Evolutionary conservation across 2,329 filamentous ascomycete genomes (phyloP).

Genomic region (Cladorrhinum sp.): DNA sequence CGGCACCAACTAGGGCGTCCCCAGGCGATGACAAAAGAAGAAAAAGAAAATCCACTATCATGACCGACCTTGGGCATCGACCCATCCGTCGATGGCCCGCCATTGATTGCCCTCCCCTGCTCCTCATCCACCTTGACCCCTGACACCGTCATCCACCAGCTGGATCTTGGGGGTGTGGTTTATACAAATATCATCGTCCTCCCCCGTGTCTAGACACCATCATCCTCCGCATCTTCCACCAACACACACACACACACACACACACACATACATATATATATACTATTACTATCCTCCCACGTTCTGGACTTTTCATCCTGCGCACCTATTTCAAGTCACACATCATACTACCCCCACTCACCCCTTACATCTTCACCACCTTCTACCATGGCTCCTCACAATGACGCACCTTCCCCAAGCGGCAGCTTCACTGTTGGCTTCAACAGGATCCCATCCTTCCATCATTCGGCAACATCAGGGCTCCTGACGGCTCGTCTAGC

Average conservation of each 20-base stretch:
- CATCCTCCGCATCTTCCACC: neutral
- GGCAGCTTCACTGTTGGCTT: conserved; percentile 44
- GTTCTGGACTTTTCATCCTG: neutral
- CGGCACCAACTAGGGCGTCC: conserved; percentile 12
- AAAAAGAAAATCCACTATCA: conserved; percentile 21
- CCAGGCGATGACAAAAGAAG: conserved; percentile 13
- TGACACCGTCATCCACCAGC: conserved; percentile 13
- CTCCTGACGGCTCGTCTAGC: conserved; percentile 31
- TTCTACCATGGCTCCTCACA: conserved; percentile 44
- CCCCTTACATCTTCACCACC: neutral
- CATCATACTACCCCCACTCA: conserved; percentile 4
- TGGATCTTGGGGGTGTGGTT: conserved; percentile 8
- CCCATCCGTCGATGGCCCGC: conserved; percentile 12
- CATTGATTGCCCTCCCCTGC: conserved; percentile 19
- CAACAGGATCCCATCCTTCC: conserved; percentile 34
- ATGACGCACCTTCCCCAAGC: conserved; percentile 45
- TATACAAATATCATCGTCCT: conserved; percentile 28
- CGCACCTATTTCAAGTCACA: neutral
- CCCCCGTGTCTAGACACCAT: conserved; percentile 4
- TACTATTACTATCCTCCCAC: neutral
- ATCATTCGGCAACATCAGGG: conserved; percentile 32
- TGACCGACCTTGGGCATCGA: conserved; percentile 18
- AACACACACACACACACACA: neutral
- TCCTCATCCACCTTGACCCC: conserved; percentile 18
- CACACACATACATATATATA: neutral